Evolutionary conservation across 768 basidiomycete genomes (phyloP), one percentile per base, ranked within the genome.

Genomic region (Sarcomyxa edulis): DNA sequence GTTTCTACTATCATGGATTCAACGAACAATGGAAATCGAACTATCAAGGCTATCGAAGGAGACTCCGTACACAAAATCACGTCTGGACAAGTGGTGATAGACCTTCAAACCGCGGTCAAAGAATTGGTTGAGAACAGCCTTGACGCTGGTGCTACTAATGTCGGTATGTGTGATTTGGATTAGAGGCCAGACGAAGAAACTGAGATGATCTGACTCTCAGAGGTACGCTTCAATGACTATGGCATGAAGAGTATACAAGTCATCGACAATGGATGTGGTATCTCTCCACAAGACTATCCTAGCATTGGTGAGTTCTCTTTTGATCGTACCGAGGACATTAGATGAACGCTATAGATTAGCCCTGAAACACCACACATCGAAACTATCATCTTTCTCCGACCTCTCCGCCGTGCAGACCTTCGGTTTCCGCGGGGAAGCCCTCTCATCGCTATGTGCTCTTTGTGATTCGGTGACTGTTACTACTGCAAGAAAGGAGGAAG

Each of bases 61-160:
- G 60, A 71, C 4, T 88, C 93, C 3, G 70, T 94, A 7, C 96
- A 98, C 57, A 71, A 77, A 38, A 88, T 99, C 38, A 88, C 93
- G 0, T 91, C 91, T 2, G 95, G 95, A 2, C 96, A 98, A 57
- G 95, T 98, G 32, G 86, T 98, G 1, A 71, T 94, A 19, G 92
- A 96, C 55, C 74, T 98, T 1, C 91, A 93, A 55, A 88, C 86
- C 0, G 91, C 92, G 2, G 82, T 97, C 42, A 99, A 98, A 56
- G 96, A 99, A 58, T 77, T 98, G 7, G 76, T 99, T 2, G 96
- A 99, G 62, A 99, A 99, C 56, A 88, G 90, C 42, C 65, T 97
- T 20, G 96, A 99, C 57, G 93, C 96, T 1, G 86, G 85, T 0
- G 89, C 93, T 0, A 92, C 86, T 0, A 79, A 64, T 47, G 77